Percentiles rank a stretch among this genome's conserved stretches.
These are phyloP conservation scores for Narthecium ossifragum DNA, from an alignment of 106 monocot genomes.

Conservation along the genomic window DNA sequence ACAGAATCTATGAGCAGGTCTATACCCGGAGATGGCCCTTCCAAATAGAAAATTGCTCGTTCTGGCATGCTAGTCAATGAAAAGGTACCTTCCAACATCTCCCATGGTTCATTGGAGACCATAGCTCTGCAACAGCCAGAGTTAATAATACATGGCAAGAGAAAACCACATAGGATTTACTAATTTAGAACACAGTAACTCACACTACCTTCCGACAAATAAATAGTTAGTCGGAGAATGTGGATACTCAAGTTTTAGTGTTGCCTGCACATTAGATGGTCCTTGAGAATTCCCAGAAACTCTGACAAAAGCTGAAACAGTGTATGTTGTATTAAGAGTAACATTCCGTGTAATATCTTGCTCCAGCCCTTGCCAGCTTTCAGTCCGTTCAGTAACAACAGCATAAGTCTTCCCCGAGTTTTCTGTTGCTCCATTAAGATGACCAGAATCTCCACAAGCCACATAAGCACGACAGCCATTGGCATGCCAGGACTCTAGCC, in stretches of 20 bases:
- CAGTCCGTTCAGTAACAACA: constrained; percentile 67
- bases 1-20: constrained; percentile 58
- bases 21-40: constrained; percentile 59
- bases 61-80: constrained; percentile 35
- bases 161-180: no score
- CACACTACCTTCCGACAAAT: constrained; percentile 49
- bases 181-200: not conserved
- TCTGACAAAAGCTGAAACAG: constrained; percentile 51
- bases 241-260: constrained; percentile 48
- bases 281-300: constrained; percentile 42
- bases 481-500: constrained; percentile 53
- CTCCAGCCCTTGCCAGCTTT: constrained; percentile 82
- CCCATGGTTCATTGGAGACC: constrained; percentile 41
- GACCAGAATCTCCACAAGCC: constrained; percentile 26
- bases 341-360: constrained; percentile 68
- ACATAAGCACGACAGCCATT: constrained; percentile 63
- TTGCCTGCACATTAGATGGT: constrained; percentile 34
- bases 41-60: constrained; percentile 48
- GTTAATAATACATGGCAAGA: constrained; percentile 4
- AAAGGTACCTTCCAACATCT: constrained; percentile 65
- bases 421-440: constrained; percentile 28
- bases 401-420: constrained; percentile 34
- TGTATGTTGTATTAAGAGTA: constrained; percentile 34
- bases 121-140: constrained; percentile 21
- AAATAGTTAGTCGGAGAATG: constrained; percentile 37